phyloP scores from a whole-genome alignment of 2,329 filamentous ascomycete species.

The Cladobotryum mycophilum region DNA sequence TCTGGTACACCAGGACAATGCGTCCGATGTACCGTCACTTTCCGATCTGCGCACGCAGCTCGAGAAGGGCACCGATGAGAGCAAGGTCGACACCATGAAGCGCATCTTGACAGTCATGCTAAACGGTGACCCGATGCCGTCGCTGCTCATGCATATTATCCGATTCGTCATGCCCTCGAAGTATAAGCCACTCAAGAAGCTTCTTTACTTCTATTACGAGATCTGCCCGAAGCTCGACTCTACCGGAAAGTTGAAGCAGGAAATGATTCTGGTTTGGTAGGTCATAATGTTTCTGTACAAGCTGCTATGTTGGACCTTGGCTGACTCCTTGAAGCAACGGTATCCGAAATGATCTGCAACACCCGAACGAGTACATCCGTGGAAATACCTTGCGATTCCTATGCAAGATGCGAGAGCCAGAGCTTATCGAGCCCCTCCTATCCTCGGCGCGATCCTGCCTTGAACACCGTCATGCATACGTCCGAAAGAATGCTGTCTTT shows the following conservation, averaged over 20 bases:
- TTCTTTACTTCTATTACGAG: conserved; percentile 99
- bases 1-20: conserved; percentile 95
- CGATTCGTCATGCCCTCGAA: conserved; percentile 99
- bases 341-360: conserved; percentile 94
- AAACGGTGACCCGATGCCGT: conserved; percentile 92
- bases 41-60: conserved; percentile 89
- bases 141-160: conserved; percentile 98
- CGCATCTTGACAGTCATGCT: conserved; percentile 95
- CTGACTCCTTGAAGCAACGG: conserved; percentile 63
- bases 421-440: conserved; percentile 91
- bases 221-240: conserved; percentile 94
- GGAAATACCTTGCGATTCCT: conserved; percentile 98
- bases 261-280: conserved; percentile 98
- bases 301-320: background rate
- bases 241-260: conserved; percentile 92
- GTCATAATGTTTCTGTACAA: conserved; percentile 5
- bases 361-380: conserved; percentile 96
- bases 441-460: conserved; percentile 88
- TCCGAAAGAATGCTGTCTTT: conserved; percentile 96
- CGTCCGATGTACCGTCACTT: conserved; percentile 81
- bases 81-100: conserved; percentile 94
- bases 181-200: conserved; percentile 93
- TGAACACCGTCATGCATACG: conserved; percentile 94
- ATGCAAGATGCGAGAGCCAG: conserved; percentile 89
- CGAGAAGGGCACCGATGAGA: conserved; percentile 89